A percentile compares a stretch with the other conserved stretches of the same genome.
These are phyloP conservation scores for Eudorina sp. DNA, from an alignment of 139 green algal genomes.

Conservation along the genomic window DNA sequence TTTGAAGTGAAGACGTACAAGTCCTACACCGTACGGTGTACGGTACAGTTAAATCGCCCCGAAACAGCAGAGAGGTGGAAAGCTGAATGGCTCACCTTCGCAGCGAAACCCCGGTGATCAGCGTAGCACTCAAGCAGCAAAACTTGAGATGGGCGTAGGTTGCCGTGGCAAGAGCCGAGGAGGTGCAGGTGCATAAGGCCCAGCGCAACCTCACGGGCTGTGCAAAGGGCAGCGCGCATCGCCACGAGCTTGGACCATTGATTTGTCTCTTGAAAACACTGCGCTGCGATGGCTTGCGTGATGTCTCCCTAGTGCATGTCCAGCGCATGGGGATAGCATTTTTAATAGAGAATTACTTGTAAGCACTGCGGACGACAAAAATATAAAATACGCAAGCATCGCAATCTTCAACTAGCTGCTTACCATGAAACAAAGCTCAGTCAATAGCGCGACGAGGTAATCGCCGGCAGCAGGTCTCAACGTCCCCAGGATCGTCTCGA, in stretches of 20 bases:
- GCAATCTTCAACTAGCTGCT: too few relatives aligned
- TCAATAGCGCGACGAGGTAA: not conserved
- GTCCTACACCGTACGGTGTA: too few relatives aligned
- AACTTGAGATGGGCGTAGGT: slow-evolving; percentile 2
- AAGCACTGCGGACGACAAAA: too few relatives aligned
- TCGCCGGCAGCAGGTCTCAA: not conserved
- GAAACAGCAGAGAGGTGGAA: too few relatives aligned
- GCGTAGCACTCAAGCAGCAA: not conserved
- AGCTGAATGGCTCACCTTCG: too few relatives aligned
- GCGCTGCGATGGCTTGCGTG: not conserved
- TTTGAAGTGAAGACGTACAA: too few relatives aligned
- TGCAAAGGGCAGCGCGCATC: not conserved
- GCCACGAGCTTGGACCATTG: not conserved
- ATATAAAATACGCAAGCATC: too few relatives aligned
- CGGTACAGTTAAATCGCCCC: too few relatives aligned
- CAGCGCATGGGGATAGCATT: too few relatives aligned
- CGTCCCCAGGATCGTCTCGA: not conserved
- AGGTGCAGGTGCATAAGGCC: slow-evolving; percentile 8
- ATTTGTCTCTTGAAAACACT: not conserved
- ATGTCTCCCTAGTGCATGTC: too few relatives aligned
- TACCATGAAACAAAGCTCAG: not conserved
- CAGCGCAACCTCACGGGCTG: slow-evolving; percentile 7
- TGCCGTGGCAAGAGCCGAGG: not conserved
- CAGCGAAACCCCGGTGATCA: slow-evolving; percentile 25
- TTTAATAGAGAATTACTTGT: too few relatives aligned